Percentiles rank a stretch among this genome's conserved stretches.
These are phyloP conservation scores for Galerina marginata DNA, from an alignment of 768 basidiomycete species.

Conservation along the genomic window DNA sequence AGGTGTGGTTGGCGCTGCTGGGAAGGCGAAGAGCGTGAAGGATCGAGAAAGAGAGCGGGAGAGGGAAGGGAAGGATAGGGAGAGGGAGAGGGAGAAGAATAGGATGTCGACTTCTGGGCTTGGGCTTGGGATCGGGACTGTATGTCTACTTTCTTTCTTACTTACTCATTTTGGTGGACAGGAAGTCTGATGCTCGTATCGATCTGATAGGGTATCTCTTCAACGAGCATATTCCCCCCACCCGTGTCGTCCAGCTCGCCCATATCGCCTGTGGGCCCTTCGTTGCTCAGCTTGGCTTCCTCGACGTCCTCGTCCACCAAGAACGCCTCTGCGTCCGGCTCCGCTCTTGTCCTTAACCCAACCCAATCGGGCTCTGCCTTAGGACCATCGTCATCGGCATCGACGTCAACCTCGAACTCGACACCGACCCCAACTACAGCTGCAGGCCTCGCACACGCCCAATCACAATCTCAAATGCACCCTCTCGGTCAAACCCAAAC, in stretches of 20 bases:
- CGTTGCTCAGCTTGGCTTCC: neutral
- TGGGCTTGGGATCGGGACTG: neutral
- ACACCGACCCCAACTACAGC: neutral
- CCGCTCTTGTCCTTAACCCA: too few relatives aligned
- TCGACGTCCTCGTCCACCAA: neutral
- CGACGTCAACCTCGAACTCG: neutral
- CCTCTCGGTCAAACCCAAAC: too few relatives aligned
- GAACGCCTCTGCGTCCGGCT: neutral
- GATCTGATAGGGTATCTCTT: slow-evolving; percentile 5
- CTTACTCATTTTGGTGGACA: neutral
- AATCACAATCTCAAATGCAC: too few relatives aligned
- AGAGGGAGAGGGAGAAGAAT: slow-evolving; percentile 7
- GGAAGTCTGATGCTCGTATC: neutral
- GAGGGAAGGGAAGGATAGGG: neutral
- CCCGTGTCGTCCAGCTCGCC: neutral
- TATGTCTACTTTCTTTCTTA: slow-evolving; percentile 2
- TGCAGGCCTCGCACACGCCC: neutral
- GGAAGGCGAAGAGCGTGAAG: neutral
- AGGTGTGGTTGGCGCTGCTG: neutral
- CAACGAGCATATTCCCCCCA: slow-evolving; percentile 4
- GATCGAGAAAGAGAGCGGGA: neutral
- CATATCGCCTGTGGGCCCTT: neutral
- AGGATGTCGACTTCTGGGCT: neutral
- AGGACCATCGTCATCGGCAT: neutral
- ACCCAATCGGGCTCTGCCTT: too few relatives aligned